These are phyloP conservation scores for Kwoniella europaea DNA, from an alignment of 768 basidiomycete genomes.

Conservation along the genomic window DNA sequence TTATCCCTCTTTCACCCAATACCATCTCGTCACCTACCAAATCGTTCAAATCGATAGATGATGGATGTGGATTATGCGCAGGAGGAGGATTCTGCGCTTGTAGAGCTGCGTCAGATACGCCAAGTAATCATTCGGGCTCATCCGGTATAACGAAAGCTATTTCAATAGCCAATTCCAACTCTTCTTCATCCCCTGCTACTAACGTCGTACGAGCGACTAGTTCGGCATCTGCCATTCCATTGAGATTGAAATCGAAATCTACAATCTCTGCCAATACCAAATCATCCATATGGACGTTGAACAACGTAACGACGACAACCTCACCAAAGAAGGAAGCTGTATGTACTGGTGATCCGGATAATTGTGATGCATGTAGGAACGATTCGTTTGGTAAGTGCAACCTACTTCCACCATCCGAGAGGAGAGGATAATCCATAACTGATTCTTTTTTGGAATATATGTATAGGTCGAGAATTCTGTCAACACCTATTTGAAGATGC, in stretches of 20 bases:
- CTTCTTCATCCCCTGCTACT: conserved; percentile 6
- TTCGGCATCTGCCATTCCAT: conserved; percentile 31
- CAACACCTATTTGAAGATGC: conserved; percentile 35
- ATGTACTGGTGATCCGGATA: conserved; percentile 52
- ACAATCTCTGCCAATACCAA: conserved; percentile 17
- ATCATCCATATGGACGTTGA: conserved; percentile 37
- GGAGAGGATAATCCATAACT: too few species aligned
- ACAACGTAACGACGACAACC: conserved; percentile 1
- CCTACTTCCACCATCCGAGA: too few species aligned
- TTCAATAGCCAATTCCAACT: conserved; percentile 18
- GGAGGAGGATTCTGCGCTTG: conserved; percentile 48
- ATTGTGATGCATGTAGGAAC: conserved; percentile 51
- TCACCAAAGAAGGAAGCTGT: conserved; percentile 34
- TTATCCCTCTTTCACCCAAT: conserved; percentile 6
- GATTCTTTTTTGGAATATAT: too few species aligned
- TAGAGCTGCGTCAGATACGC: conserved; percentile 19
- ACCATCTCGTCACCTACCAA: conserved; percentile 21
- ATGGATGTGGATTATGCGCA: conserved; percentile 45
- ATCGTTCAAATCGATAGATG: conserved; percentile 30
- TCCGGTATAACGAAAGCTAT: conserved; percentile 16
- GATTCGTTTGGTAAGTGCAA: conserved; percentile 45
- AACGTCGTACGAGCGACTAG: conserved; percentile 14
- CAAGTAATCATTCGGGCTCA: conserved; percentile 8
- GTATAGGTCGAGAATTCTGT: conserved; percentile 53
- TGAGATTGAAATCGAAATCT: conserved; percentile 25